Conservation (phyloP, 2,329 filamentous ascomycete genomes). For the Alternaria infectoria region DNA sequence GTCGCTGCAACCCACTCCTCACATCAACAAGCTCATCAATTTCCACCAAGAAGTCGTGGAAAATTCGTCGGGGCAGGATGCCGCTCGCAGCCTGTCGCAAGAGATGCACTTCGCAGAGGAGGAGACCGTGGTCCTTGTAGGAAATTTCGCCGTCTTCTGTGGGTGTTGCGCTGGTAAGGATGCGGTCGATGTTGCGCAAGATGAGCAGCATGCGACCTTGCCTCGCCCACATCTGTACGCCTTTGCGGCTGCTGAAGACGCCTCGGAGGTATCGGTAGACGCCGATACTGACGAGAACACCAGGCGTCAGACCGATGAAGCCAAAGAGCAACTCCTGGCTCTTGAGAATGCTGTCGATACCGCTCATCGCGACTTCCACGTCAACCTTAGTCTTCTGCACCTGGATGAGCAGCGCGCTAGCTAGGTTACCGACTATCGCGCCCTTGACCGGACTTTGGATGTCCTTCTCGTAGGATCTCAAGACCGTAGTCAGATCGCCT, state of each 20-base stretch:
- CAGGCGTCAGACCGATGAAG: constrained; percentile 93
- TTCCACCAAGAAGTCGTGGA: constrained; percentile 87
- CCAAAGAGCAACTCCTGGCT: constrained; percentile 96
- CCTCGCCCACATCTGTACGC: constrained; percentile 68
- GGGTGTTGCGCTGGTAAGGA: constrained; percentile 58
- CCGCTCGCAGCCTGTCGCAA: constrained; percentile 71
- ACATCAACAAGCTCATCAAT: constrained; percentile 85
- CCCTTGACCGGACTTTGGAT: constrained; percentile 81
- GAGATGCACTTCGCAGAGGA: constrained; percentile 88
- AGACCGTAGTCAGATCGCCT: constrained; percentile 89
- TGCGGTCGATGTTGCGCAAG: constrained; percentile 85
- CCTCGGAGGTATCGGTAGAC: constrained; percentile 73
- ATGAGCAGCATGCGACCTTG: constrained; percentile 76
- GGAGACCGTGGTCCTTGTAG: constrained; percentile 89
- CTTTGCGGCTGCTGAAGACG: constrained; percentile 72
- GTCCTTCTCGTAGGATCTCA: constrained; percentile 90
- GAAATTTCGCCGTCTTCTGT: constrained; percentile 77
- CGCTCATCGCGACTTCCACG: constrained; percentile 92
- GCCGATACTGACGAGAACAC: constrained; percentile 84
- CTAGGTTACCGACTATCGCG: constrained; percentile 82
- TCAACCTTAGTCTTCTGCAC: constrained; percentile 99
- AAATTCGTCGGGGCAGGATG: constrained; percentile 75
- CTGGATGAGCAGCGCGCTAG: constrained; percentile 91
- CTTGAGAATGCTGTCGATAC: constrained; percentile 91
- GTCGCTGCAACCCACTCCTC: constrained; percentile 74